Conservation (phyloP, 106 monocot genomes). For the Dendrobium chrysotoxum region DNA sequence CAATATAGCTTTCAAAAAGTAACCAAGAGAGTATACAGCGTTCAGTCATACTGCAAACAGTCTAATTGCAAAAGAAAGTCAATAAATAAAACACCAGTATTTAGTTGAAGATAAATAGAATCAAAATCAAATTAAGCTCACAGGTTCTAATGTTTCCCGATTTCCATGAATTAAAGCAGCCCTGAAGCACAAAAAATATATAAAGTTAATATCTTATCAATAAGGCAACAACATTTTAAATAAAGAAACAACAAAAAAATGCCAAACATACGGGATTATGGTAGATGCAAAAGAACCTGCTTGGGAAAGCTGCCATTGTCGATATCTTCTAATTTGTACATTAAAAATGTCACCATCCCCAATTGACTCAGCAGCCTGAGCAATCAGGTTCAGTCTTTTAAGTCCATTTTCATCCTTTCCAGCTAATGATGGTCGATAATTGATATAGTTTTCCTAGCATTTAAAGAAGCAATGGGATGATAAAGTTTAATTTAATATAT, state of each 20-base stretch:
- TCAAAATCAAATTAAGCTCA: conserved; percentile 15
- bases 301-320: conserved; percentile 96
- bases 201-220: background rate
- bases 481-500: background rate
- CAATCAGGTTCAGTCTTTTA: conserved; percentile 77
- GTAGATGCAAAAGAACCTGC: conserved; percentile 74
- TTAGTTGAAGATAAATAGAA: background rate
- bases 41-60: background rate
- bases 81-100: conserved; percentile 1
- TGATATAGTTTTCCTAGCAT: conserved; percentile 93
- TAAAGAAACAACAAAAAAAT: background rate
- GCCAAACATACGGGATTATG: conserved; percentile 74
- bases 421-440: conserved; percentile 71
- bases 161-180: conserved; percentile 86
- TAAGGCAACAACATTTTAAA: conserved; percentile 6
- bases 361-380: conserved; percentile 83
- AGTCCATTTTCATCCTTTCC: conserved; percentile 87
- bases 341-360: conserved; percentile 82
- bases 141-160: conserved; percentile 71
- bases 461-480: conserved; percentile 10
- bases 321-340: conserved; percentile 94
- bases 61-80: background rate
- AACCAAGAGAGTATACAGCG: background rate
- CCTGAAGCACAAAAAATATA: conserved; percentile 20
- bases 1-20: background rate